Base-by-base conservation (phyloP, 805 yeast species). In the Maudiozyma turicensis region DNA sequence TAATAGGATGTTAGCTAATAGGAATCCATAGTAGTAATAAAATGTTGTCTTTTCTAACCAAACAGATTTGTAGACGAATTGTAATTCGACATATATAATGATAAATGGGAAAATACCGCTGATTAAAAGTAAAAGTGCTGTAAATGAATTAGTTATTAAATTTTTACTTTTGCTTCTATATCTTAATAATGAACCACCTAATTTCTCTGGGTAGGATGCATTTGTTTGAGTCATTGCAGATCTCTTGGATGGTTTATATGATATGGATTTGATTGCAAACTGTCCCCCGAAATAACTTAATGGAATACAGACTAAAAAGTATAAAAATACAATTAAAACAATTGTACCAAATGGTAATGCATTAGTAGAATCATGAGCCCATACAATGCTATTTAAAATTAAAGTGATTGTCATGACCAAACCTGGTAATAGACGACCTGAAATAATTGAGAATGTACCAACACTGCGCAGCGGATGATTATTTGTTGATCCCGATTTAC, bases 331-430 rank as follows among this genome's bases (percentile, higher is more conserved):
- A 41, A 87, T 63, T 1, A 78, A 73, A 7, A 84, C 65, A 20
- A 87, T 74, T 0, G 95, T 82, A 6, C 87, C 84, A 55, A 87
- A 83, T 11, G 95, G 95, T 42, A 86, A 69, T 0, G 91, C 89
- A 45, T 76, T 71, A 0, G 93, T 81, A 0, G 93, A 81, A 53
- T 82, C 82, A 55, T 81, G 75, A 2, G 83, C 83, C 87, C 90
- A 85, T 8, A 85, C 81, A 49, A 88, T 75, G 51, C 78, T 68
- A 62, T 87, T 88, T 50, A 85, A 66, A 28, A 78, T 60, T 28
- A 84, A 62, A 0, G 83, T 70, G 2, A 78, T 69, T 0, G 74
- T 50, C 49, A 85, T 64, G 0, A 81, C 70, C 3, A 68, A 57
- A 40, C 67, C 75, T 29, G 73, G 86, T 66, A 71, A 69, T 3